Evolutionary conservation across 2,329 filamentous ascomycete species (phyloP).

Genomic region (Exophiala viscosa): DNA sequence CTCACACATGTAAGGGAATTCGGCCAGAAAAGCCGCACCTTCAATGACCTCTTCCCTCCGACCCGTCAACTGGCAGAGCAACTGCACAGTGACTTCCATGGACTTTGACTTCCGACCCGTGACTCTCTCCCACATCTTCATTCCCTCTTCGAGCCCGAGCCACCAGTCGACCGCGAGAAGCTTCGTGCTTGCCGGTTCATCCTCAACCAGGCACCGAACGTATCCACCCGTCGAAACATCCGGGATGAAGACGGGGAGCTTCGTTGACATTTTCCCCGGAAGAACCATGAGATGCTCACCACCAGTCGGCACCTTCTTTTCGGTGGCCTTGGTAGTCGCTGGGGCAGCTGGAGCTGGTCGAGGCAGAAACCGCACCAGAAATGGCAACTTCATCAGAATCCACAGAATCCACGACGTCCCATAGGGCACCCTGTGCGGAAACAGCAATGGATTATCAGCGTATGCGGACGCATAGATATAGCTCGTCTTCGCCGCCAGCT

Average conservation of each 20-base stretch:
- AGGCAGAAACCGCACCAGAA: slow-evolving; percentile 6
- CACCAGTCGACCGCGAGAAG: slow-evolving; percentile 15
- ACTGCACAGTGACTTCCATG: slow-evolving; percentile 1
- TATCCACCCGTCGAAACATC: slow-evolving; percentile 8
- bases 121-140: slow-evolving; percentile 7
- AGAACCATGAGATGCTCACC: slow-evolving; percentile 11
- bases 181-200: slow-evolving; percentile 6
- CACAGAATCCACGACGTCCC: slow-evolving; percentile 10
- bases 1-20: slow-evolving; percentile 14
- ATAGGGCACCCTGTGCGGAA: slow-evolving; percentile 6
- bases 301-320: not conserved
- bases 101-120: slow-evolving; percentile 2
- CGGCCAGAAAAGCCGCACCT: slow-evolving; percentile 5
- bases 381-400: slow-evolving; percentile 7
- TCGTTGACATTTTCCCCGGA: slow-evolving; percentile 2
- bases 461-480: slow-evolving; percentile 7
- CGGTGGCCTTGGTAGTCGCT: not conserved
- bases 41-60: slow-evolving; percentile 10
- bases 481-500: slow-evolving; percentile 3
- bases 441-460: slow-evolving; percentile 8
- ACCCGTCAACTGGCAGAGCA: slow-evolving; percentile 9
- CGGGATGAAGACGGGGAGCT: slow-evolving; percentile 9
- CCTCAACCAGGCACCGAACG: slow-evolving; percentile 11
- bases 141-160: slow-evolving; percentile 6
- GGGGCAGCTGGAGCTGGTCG: not conserved